These are phyloP conservation scores for Pseudogymnoascus sp. DNA, from an alignment of 2,329 filamentous ascomycete species.

Conservation along the genomic window DNA sequence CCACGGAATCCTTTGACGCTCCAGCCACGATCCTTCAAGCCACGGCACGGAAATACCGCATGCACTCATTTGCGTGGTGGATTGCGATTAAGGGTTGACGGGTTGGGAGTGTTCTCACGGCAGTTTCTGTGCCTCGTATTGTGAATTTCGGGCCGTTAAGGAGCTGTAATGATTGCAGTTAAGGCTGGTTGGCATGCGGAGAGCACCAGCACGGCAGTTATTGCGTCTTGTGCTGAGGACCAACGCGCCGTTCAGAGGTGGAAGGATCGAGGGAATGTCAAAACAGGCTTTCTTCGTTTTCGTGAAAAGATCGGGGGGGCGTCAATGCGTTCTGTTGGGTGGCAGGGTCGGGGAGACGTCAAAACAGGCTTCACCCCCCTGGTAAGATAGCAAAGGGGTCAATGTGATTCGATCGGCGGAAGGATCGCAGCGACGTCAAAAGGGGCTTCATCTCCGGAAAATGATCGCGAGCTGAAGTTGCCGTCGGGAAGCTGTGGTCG, in stretches of 20 bases:
- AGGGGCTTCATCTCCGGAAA: not conserved
- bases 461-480: not conserved
- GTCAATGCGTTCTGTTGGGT: not conserved
- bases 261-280: not conserved
- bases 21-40: constrained; percentile 1
- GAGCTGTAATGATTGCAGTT: not conserved
- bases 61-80: not conserved
- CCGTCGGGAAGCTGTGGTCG: not conserved
- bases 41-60: not conserved
- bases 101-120: not conserved
- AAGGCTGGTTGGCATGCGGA: not conserved
- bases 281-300: not conserved
- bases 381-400: not conserved
- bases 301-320: no score
- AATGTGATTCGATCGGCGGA: not conserved
- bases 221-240: not conserved
- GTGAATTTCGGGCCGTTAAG: not conserved
- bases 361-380: not conserved
- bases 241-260: not conserved
- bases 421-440: not conserved
- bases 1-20: not conserved
- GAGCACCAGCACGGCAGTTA: not conserved
- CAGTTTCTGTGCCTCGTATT: not conserved
- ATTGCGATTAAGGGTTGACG: not conserved
- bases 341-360: not conserved